These are phyloP conservation scores for Melanomma pulvis-pyrius DNA, from an alignment of 495 filamentous ascomycete species.

Conservation along the genomic window DNA sequence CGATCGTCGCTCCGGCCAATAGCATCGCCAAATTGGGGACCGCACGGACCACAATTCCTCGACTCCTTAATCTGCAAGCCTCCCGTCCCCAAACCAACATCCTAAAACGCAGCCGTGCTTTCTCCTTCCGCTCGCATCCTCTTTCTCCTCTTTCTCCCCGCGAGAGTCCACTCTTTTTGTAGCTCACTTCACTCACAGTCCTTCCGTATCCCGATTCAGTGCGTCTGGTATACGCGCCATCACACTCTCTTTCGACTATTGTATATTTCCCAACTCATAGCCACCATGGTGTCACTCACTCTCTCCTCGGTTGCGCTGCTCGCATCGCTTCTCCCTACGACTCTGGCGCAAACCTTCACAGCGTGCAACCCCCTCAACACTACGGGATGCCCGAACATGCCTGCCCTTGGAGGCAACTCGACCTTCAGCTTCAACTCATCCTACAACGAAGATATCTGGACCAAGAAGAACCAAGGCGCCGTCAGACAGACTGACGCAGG, in stretches of 20 bases:
- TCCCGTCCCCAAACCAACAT: slow-evolving; percentile 3
- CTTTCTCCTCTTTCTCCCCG: slow-evolving; percentile 16
- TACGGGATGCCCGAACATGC: slow-evolving; percentile 33
- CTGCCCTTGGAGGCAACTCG: slow-evolving; percentile 36
- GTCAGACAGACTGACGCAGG: slow-evolving; percentile 21
- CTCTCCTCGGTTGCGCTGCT: slow-evolving; percentile 22
- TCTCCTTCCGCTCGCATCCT: neutral
- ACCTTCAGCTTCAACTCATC: slow-evolving; percentile 39
- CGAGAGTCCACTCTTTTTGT: slow-evolving; percentile 33
- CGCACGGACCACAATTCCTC: slow-evolving; percentile 10
- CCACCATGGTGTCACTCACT: slow-evolving; percentile 23
- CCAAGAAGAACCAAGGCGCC: slow-evolving; percentile 25
- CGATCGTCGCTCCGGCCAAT: slow-evolving; percentile 6
- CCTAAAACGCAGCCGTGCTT: slow-evolving; percentile 27
- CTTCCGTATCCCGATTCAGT: slow-evolving; percentile 13
- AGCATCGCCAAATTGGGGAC: neutral
- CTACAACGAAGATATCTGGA: slow-evolving; percentile 28
- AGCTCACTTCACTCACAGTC: slow-evolving; percentile 12
- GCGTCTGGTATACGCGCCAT: slow-evolving; percentile 36
- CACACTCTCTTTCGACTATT: slow-evolving; percentile 27
- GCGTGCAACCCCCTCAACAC: slow-evolving; percentile 39
- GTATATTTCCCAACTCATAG: slow-evolving; percentile 11
- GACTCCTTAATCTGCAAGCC: slow-evolving; percentile 34
- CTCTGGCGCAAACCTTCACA: slow-evolving; percentile 39
- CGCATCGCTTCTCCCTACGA: slow-evolving; percentile 24